Conservation (phyloP, 2,329 filamentous ascomycete species). For the Fusarium sp. region DNA sequence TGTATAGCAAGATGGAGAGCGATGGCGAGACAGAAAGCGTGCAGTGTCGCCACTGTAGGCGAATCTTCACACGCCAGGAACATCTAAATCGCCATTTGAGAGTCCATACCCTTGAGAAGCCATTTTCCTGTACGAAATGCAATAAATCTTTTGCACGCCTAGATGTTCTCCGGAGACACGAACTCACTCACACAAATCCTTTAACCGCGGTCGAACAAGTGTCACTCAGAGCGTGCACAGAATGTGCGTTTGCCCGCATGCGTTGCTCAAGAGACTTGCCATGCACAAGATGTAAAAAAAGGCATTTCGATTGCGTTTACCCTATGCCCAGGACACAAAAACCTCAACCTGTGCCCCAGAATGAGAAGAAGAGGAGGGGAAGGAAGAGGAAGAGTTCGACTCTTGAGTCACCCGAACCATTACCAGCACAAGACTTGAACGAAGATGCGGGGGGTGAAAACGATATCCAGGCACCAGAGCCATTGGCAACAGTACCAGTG, state of each 20-base stretch:
- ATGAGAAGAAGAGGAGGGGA: too few species aligned
- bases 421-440: neutral
- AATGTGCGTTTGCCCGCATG: conserved; percentile 22
- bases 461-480: neutral
- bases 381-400: neutral
- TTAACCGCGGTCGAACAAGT: neutral
- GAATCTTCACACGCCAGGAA: conserved; percentile 18
- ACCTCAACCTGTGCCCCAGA: neutral
- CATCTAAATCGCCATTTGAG: conserved; percentile 28
- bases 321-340: conserved; percentile 2
- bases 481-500: neutral
- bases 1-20: neutral
- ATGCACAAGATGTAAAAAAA: conserved; percentile 16
- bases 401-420: neutral
- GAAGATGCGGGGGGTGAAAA: neutral
- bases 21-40: neutral
- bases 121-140: conserved; percentile 17
- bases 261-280: conserved; percentile 27
- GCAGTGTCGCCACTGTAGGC: neutral
- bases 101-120: conserved; percentile 27
- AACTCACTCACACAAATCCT: conserved; percentile 2
- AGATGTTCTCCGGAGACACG: conserved; percentile 26
- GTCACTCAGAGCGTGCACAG: conserved; percentile 19
- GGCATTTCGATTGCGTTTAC: conserved; percentile 13
- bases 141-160: conserved; percentile 25